Evolutionary conservation across 345 rosid genomes (phyloP).

Genomic region (Brassica carinata): DNA sequence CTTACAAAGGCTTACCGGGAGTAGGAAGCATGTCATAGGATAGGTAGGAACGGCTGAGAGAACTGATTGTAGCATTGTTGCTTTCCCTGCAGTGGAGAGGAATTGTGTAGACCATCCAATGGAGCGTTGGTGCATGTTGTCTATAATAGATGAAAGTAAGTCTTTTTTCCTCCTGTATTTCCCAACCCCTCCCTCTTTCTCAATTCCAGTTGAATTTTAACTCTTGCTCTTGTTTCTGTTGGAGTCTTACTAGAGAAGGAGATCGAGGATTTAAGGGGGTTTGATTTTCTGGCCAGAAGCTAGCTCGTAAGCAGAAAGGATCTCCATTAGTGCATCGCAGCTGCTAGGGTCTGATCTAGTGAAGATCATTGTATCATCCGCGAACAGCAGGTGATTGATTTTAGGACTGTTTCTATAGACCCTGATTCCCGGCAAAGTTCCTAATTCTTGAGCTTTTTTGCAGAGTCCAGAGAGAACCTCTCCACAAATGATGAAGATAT

Average conservation of each 20-base stretch:
- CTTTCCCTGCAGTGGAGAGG: neutral
- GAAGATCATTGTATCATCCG: neutral
- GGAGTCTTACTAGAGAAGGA: neutral
- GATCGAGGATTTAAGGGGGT: neutral
- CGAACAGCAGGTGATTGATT: neutral
- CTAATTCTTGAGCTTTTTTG: neutral
- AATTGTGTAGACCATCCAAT: neutral
- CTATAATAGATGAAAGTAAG: neutral
- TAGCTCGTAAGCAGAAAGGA: neutral
- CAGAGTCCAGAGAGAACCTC: neutral
- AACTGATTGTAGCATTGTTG: neutral
- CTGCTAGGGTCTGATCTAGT: neutral
- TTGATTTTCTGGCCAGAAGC: neutral
- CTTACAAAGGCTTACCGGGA: neutral
- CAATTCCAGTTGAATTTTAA: neutral
- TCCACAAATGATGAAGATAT: neutral
- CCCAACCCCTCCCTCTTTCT: neutral
- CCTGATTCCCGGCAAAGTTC: neutral
- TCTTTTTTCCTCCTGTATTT: neutral
- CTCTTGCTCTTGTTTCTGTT: neutral
- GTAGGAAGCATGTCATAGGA: neutral
- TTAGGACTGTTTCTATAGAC: neutral
- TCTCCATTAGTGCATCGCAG: neutral
- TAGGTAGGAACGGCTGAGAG: neutral
- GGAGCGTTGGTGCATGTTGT: neutral